Conservation (phyloP, 805 yeast genomes). For the Candida ovalis region DNA sequence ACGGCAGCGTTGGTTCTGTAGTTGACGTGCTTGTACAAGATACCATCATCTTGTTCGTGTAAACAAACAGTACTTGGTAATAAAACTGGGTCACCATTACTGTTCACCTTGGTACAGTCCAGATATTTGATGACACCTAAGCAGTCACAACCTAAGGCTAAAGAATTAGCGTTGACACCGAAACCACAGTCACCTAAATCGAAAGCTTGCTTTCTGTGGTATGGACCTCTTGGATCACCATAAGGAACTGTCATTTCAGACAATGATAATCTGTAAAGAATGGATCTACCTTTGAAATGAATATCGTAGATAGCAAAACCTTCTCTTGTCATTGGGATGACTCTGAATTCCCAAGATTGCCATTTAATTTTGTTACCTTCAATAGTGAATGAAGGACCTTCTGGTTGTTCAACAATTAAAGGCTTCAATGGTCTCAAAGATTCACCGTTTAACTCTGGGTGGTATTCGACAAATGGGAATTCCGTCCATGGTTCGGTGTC, state of each 20-base stretch:
- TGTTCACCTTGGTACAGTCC: conserved; percentile 53
- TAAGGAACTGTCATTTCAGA: conserved; percentile 89
- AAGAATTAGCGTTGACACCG: conserved; percentile 66
- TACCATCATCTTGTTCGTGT: conserved; percentile 78
- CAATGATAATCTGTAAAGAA: conserved; percentile 67
- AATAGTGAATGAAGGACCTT: conserved; percentile 68
- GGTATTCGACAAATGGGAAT: conserved; percentile 65
- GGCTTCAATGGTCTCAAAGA: conserved; percentile 62
- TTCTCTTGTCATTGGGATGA: conserved; percentile 68
- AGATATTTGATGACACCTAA: conserved; percentile 73
- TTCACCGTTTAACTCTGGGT: conserved; percentile 65
- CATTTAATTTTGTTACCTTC: conserved; percentile 63
- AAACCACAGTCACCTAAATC: conserved; percentile 86
- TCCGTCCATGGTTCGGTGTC: conserved; percentile 61
- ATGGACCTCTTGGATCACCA: conserved; percentile 81
- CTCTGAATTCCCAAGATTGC: conserved; percentile 85
- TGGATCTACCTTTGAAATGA: conserved; percentile 70
- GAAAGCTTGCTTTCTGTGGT: conserved; percentile 82
- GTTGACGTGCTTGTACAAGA: conserved; percentile 75
- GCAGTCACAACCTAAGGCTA: conserved; percentile 78
- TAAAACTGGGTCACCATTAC: conserved; percentile 58
- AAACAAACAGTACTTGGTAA: conserved; percentile 71
- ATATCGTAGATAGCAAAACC: conserved; percentile 75
- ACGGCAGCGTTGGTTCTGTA: conserved; percentile 68
- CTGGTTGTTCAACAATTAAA: conserved; percentile 67